These are phyloP conservation scores for Centrapalus pauciflorus DNA, from an alignment of 129 eudicot species.

Conservation along the genomic window DNA sequence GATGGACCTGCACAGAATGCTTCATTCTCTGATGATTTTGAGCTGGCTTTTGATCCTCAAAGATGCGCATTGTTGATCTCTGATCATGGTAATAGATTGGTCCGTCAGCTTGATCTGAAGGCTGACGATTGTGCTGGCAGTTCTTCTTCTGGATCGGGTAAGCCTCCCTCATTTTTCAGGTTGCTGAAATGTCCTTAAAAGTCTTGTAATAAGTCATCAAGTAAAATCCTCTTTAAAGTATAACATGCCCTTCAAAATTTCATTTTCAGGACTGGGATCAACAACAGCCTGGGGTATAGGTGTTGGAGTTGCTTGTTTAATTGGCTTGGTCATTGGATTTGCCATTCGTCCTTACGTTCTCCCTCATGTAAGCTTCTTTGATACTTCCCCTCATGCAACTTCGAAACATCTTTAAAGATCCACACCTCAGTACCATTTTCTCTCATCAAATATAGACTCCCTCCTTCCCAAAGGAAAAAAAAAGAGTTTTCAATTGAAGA, in stretches of 20 bases:
- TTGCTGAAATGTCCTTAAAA: background rate
- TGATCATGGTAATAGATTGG: conserved; percentile 73
- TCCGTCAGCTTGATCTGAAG: conserved; percentile 73
- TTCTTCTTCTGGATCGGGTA: conserved; percentile 53
- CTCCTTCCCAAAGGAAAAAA: background rate
- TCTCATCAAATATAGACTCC: background rate
- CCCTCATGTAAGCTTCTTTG: conserved; percentile 52
- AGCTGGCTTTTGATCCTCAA: conserved; percentile 54
- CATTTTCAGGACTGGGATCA: conserved; percentile 41
- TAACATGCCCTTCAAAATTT: background rate
- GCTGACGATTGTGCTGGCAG: conserved; percentile 49
- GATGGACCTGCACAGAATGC: conserved; percentile 88
- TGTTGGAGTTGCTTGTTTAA: conserved; percentile 44
- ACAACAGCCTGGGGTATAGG: conserved; percentile 51
- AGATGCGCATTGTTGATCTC: conserved; percentile 74
- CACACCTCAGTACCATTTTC: background rate
- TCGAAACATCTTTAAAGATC: no score
- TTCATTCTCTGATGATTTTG: conserved; percentile 69
- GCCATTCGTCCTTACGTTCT: conserved; percentile 58
- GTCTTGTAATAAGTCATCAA: background rate
- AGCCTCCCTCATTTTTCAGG: background rate
- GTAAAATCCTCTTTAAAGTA: background rate
- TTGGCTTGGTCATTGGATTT: conserved; percentile 58
- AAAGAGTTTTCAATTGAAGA: background rate
- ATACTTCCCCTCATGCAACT: background rate